These are phyloP conservation scores for Pseudoturritis turrita DNA, from an alignment of 345 rosid species.

Conservation along the genomic window DNA sequence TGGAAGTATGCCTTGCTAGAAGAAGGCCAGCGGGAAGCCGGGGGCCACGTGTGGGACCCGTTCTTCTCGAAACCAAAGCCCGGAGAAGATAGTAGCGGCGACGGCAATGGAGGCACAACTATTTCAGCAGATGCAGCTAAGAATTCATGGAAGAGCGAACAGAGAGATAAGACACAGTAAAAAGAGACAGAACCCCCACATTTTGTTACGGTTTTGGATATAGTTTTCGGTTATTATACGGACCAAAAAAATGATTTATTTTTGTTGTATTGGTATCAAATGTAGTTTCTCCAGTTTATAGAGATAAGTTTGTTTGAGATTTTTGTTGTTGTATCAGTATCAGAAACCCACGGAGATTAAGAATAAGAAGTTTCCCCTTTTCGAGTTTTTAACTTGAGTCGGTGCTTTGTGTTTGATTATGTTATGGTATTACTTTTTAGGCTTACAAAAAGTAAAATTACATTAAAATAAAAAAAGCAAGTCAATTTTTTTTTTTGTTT, in stretches of 20 bases:
- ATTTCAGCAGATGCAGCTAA: constrained; percentile 72
- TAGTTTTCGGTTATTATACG: constrained; percentile 25
- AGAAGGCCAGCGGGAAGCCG: constrained; percentile 71
- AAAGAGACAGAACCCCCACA: neutral
- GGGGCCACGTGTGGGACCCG: constrained; percentile 89
- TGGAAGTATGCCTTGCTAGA: constrained; percentile 88
- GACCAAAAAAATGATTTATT: constrained; percentile 9
- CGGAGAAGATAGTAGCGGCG: constrained; percentile 31
- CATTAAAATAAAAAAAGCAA: too few relatives aligned
- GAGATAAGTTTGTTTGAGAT: constrained; percentile 8
- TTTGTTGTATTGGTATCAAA: constrained; percentile 17
- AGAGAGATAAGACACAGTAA: constrained; percentile 46
- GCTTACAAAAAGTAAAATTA: too few relatives aligned
- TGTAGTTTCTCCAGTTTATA: constrained; percentile 25
- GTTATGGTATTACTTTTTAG: too few relatives aligned
- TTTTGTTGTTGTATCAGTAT: constrained; percentile 7
- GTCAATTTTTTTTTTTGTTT: too few relatives aligned
- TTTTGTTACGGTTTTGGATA: constrained; percentile 19
- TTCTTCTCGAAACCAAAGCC: constrained; percentile 88
- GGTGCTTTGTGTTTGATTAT: neutral
- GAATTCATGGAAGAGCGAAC: constrained; percentile 87
- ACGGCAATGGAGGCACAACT: constrained; percentile 38
- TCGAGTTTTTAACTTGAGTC: neutral
- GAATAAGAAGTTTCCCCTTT: neutral
- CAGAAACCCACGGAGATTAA: constrained; percentile 18